A percentile compares a stretch with the other conserved stretches of the same genome.
Conservation (phyloP, 352 stramenopile genomes). For the Globisporangium okanoganense region DNA sequence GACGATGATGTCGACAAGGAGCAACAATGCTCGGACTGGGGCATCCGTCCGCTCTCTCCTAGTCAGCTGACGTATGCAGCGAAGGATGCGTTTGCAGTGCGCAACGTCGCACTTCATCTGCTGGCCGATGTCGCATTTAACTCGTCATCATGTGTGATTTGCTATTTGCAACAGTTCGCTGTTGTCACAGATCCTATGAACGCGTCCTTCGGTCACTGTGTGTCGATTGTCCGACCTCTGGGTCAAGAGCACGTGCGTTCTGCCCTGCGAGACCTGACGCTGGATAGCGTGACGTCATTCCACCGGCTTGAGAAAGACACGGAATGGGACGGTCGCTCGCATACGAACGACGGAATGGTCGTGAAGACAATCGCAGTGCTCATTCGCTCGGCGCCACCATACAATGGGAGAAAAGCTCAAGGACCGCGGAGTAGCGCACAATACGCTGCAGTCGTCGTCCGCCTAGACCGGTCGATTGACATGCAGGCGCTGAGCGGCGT, state of each 20-base stretch:
- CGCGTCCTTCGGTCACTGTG: slow-evolving; percentile 19
- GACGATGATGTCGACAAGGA: slow-evolving; percentile 48
- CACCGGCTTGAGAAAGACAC: slow-evolving; percentile 15
- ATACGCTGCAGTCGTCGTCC: slow-evolving; percentile 50
- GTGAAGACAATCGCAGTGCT: slow-evolving; percentile 67
- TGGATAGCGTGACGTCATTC: slow-evolving; percentile 23
- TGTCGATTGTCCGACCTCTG: slow-evolving; percentile 16
- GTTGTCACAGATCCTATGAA: slow-evolving; percentile 12
- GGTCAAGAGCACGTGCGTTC: slow-evolving; percentile 29
- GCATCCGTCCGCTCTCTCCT: slow-evolving; percentile 29
- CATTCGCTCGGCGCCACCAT: slow-evolving; percentile 14
- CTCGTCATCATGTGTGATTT: slow-evolving; percentile 2
- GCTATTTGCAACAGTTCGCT: slow-evolving; percentile 20
- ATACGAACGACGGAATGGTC: slow-evolving; percentile 24
- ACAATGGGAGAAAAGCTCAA: neutral
- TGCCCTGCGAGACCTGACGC: slow-evolving; percentile 22
- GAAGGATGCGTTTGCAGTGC: slow-evolving; percentile 47
- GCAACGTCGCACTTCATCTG: slow-evolving; percentile 37
- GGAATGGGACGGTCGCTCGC: slow-evolving; percentile 14
- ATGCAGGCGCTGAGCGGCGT: slow-evolving; percentile 33
- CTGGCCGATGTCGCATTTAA: slow-evolving; percentile 30
- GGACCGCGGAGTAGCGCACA: neutral
- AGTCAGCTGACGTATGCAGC: slow-evolving; percentile 52
- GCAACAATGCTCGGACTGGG: slow-evolving; percentile 66
- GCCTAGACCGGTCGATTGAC: slow-evolving; percentile 47